Conservation (phyloP, 371 early-diverging fungal genomes). For the Rhizopus arrhizus region DNA sequence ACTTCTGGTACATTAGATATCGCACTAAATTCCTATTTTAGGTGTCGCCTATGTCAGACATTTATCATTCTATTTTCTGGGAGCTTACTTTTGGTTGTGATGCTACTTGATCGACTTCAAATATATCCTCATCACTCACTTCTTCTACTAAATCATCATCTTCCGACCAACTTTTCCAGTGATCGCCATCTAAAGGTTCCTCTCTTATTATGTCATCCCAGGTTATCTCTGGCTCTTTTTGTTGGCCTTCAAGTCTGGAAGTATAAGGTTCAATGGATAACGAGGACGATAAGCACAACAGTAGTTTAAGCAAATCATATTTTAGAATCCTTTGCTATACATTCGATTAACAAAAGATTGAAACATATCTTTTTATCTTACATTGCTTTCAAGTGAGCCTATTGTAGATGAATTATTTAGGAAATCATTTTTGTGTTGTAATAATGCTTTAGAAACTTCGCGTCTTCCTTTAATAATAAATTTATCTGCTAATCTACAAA, state of each 20-base stretch:
- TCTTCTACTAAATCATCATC: constrained; percentile 16
- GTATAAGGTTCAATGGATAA: constrained; percentile 9
- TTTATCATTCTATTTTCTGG: background rate
- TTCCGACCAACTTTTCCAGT: constrained; percentile 33
- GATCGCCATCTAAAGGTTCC: constrained; percentile 40
- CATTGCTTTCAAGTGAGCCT: constrained; percentile 7
- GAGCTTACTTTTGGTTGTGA: background rate
- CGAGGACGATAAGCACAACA: constrained; percentile 24
- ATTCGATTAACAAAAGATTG: background rate
- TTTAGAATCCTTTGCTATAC: constrained; percentile 13
- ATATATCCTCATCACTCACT: constrained; percentile 13
- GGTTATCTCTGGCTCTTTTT: constrained; percentile 7
- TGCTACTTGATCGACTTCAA: constrained; percentile 22
- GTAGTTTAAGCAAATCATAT: constrained; percentile 25
- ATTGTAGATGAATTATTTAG: constrained; percentile 6
- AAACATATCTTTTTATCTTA: background rate
- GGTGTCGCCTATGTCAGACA: too few relatives aligned
- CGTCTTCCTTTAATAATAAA: constrained; percentile 20
- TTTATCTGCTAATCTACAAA: constrained; percentile 21
- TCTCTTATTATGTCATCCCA: constrained; percentile 34
- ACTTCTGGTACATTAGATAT: background rate
- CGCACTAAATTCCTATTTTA: background rate
- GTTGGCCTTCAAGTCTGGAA: background rate
- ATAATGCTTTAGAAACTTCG: constrained; percentile 14
- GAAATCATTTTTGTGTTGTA: constrained; percentile 2